These are phyloP conservation scores for Abrus pulchellus DNA, from an alignment of 306 rosid genomes.

Conservation along the genomic window DNA sequence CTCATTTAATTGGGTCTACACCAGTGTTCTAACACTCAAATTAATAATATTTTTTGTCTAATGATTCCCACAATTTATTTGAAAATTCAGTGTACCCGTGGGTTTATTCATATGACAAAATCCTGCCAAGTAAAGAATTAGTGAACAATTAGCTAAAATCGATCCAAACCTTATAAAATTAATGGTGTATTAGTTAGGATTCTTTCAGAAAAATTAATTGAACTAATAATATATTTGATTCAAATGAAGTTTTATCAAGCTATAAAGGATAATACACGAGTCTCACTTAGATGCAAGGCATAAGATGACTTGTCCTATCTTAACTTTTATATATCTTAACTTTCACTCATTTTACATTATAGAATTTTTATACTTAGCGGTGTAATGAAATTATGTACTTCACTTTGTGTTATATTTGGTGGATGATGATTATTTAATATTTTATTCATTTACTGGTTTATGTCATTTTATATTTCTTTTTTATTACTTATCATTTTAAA, in stretches of 20 bases:
- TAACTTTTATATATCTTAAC: not conserved
- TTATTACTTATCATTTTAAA: too few relatives aligned
- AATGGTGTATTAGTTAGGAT: not conserved
- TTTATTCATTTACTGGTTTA: too few relatives aligned
- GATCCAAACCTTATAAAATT: not conserved
- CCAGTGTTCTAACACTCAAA: not conserved
- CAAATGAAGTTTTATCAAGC: not conserved
- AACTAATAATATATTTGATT: not conserved
- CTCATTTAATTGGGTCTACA: not conserved
- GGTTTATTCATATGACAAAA: not conserved
- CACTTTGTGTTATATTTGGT: not conserved
- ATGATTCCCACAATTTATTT: not conserved
- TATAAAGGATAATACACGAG: not conserved
- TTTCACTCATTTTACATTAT: constrained; percentile 2
- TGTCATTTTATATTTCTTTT: too few relatives aligned
- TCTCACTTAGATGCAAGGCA: not conserved
- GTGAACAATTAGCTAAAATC: not conserved
- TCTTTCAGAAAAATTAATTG: not conserved
- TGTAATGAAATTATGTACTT: not conserved
- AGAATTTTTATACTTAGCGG: not conserved
- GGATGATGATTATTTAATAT: too few relatives aligned
- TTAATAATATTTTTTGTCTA: not conserved
- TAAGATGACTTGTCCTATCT: not conserved
- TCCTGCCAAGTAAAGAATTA: not conserved
- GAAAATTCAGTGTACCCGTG: not conserved